A percentile compares a stretch with the other conserved stretches of the same genome.
Evolutionary conservation across 1,139 yeast genomes (phyloP).

Genomic region (Hyphopichia khmerensis): DNA sequence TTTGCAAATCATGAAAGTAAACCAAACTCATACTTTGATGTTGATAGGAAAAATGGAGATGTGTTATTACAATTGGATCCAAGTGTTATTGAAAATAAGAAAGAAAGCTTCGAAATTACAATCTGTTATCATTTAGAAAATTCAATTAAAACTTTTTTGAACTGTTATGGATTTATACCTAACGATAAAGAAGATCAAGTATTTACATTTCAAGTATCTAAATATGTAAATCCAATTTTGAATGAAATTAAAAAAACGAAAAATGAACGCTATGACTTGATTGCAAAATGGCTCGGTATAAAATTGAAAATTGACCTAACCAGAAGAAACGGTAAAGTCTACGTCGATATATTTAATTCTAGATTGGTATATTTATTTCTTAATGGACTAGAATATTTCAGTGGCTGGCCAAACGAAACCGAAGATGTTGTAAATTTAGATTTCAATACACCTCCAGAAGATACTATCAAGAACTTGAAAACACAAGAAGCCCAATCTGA

Average conservation of each 20-base stretch:
- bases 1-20: slow-evolving; percentile 56
- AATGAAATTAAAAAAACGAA: neutral
- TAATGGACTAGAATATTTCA: neutral
- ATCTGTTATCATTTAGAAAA: slow-evolving; percentile 52
- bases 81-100: slow-evolving; percentile 15
- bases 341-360: neutral
- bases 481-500: neutral
- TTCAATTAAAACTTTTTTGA: slow-evolving; percentile 45
- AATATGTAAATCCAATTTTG: neutral
- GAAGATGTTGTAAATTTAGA: neutral
- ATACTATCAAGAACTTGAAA: neutral
- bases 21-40: slow-evolving; percentile 59
- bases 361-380: neutral
- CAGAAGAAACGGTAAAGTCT: neutral
- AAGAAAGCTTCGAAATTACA: slow-evolving; percentile 25
- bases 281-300: neutral
- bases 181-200: neutral
- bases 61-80: slow-evolving; percentile 31
- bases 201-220: neutral
- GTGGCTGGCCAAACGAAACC: neutral
- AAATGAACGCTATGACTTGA: neutral
- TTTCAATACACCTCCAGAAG: neutral
- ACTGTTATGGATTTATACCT: slow-evolving; percentile 62
- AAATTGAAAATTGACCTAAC: neutral
- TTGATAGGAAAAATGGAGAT: slow-evolving; percentile 49